Evolutionary conservation across 768 basidiomycete genomes (phyloP), one percentile per base, ranked within the genome.

Genomic region (Nidularia sp.): DNA sequence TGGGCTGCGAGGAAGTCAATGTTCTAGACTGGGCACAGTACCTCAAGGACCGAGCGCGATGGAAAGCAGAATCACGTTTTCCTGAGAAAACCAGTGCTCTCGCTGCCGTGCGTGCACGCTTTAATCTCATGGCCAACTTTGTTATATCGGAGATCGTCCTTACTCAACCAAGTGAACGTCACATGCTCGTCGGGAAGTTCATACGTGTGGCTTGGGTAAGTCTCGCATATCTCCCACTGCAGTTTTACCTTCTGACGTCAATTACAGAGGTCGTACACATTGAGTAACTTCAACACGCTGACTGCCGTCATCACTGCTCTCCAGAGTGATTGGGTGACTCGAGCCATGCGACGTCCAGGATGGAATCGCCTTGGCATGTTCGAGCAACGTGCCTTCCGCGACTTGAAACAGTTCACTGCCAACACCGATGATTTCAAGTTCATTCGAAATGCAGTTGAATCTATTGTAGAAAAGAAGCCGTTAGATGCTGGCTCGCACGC

Each of bases 131-230:
- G 68, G 83, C 85, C 2, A 85, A 86, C 59, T 97, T 93, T 59
- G 81, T 86, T 5, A 72, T 81, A 18, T 85, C 89, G 2, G 94
- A 97, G 70, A 79, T 96, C 49, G 79, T 93, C 22, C 69, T 92
- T 51, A 88, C 93, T 1, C 77, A 78, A 6, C 85, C 84, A 4
- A 67, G 66, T 49, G 84, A 90, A 49, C 78, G 93, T 15, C 77
- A 76, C 34, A 55, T 75, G 45, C 69, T 97, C 15, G 80, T 90
- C 47, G 73, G 71, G 53, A 94, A 93, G 69, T 87, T 96, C 64
- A 84, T 95, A 55, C 84, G 90, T 41, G 72, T 96, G 51, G 93
- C 93, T 36, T 92, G 84, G 77, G 92, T 93, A 58, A 64, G 86
- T 72, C 25, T 34, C 34, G 41, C 4, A 34, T 45, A 55, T 36